Base-by-base conservation (phyloP, 2,329 filamentous ascomycete species). In the Claviceps capensis region DNA sequence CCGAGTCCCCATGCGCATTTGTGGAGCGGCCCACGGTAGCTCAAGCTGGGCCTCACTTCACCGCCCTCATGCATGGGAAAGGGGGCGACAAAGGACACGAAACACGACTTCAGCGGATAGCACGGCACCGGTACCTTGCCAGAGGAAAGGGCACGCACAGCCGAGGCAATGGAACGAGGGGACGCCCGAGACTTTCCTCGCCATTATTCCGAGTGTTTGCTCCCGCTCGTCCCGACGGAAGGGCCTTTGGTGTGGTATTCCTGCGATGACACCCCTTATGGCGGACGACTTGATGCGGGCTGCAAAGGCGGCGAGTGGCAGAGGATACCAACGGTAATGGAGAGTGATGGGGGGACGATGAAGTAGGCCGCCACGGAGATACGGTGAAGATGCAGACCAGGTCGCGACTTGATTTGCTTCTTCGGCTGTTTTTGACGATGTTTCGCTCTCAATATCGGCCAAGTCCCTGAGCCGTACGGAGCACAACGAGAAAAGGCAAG, bases 171-270 rank as follows among this genome's bases (percentile, higher is more conserved):
- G n/a, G 14, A 34, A 5, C 6, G 11, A 50, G 17, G 44, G 8
- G 26, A 45, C 14, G 22, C 13, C 41, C 14, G 30, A 13, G 52
- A 54, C 63, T 60, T 56, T 69, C 67, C 65, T 65, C 68, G 60
- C 69, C 69, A 52, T 71, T 69, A 56, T 61, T 70, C 64, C 65
- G 72, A 13, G 69, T 72, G 48, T 72, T 67, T 50, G 60, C 62
- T 49, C 65, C 59, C 50, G 61, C 54, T 55, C 66, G 59, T 44
- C 62, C 62, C 47, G 57, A 57, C n/a, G 59, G 58, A 49, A 56
- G 58, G 11, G 49, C 51, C 48, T 48, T 49, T 37, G 62, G 59
- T 50, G 61, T 63, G 65, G 63, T 49, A 64, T 60, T 49, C 66
- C 67, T 52, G 68, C 67, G 49, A 62, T 59, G 49, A 71, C 61